phyloP scores from a whole-genome alignment of 306 rosid species.

The Casuarina cunninghamiana region DNA sequence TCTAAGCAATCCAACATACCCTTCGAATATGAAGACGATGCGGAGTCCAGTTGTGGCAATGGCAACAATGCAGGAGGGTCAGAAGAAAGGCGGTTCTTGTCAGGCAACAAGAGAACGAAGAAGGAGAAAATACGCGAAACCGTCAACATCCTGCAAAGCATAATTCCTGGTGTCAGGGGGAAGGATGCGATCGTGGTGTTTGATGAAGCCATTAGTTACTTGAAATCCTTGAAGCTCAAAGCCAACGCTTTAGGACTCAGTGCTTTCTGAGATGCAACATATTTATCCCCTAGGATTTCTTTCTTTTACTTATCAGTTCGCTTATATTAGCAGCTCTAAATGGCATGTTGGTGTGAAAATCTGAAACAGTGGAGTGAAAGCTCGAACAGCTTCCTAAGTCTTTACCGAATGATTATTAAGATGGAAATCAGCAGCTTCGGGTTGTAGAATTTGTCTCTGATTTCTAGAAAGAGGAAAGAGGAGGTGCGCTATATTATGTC shows the following conservation, averaged over 20 bases:
- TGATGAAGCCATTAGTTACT: constrained; percentile 81
- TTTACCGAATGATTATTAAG: constrained; percentile 38
- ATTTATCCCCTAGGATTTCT: background rate
- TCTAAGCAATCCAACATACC: constrained; percentile 48
- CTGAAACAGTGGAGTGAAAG: constrained; percentile 23
- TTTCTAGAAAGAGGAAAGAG: constrained; percentile 26
- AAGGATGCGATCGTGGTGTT: constrained; percentile 71
- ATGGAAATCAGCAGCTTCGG: constrained; percentile 32
- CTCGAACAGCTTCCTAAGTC: constrained; percentile 10
- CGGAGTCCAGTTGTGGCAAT: constrained; percentile 72
- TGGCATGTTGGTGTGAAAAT: constrained; percentile 1
- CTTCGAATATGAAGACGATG: constrained; percentile 44
- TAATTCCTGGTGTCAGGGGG: constrained; percentile 76
- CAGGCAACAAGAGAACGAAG: constrained; percentile 53
- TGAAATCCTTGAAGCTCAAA: constrained; percentile 63
- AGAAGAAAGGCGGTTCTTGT: constrained; percentile 35
- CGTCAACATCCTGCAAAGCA: constrained; percentile 63
- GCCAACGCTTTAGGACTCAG: constrained; percentile 61
- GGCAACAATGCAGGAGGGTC: constrained; percentile 39
- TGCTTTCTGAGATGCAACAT: constrained; percentile 36
- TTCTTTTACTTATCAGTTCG: too few species aligned
- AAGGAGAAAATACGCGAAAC: constrained; percentile 74
- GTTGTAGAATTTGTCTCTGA: constrained; percentile 21
- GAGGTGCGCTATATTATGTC: constrained; percentile 26
- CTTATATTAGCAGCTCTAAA: constrained; percentile 12